Percentiles rank a stretch among this genome's conserved stretches.
Conservation (phyloP, 2,329 filamentous ascomycete species). For the Penicillium capsulatum region DNA sequence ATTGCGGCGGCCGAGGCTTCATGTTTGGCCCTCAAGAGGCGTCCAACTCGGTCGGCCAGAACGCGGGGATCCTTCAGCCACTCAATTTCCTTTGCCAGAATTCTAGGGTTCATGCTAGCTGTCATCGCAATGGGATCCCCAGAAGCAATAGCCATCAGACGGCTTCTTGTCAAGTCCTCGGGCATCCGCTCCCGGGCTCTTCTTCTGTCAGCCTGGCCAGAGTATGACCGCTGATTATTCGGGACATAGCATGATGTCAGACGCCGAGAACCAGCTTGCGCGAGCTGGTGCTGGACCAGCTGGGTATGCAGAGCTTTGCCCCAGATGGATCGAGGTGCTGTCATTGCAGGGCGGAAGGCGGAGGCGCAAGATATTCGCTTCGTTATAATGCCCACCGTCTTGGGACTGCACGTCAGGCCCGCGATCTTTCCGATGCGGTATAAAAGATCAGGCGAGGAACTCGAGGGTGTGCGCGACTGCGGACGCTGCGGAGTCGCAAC, state of each 20-base stretch:
- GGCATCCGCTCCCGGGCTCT: too few species aligned
- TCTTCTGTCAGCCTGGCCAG: background rate
- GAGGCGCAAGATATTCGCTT: too few species aligned
- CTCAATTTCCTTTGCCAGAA: slow-evolving; percentile 1
- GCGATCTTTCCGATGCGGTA: background rate
- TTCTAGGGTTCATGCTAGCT: background rate
- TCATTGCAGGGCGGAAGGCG: slow-evolving; percentile 11
- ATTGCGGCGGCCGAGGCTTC: slow-evolving; percentile 65
- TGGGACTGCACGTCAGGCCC: background rate
- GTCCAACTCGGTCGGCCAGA: slow-evolving; percentile 64
- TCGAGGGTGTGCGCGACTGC: background rate
- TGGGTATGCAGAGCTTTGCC: slow-evolving; percentile 23
- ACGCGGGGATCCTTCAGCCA: slow-evolving; percentile 60
- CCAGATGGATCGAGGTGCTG: slow-evolving; percentile 14
- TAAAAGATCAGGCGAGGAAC: background rate
- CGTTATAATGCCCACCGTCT: too few species aligned
- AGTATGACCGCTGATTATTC: slow-evolving; percentile 2
- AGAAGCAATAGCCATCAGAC: slow-evolving; percentile 10
- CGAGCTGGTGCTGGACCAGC: slow-evolving; percentile 8
- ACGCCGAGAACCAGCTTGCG: slow-evolving; percentile 1
- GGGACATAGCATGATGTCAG: background rate
- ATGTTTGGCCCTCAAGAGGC: slow-evolving; percentile 56
- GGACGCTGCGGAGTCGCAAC: slow-evolving; percentile 9
- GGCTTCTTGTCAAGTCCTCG: too few species aligned
- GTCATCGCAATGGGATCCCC: slow-evolving; percentile 2